Evolutionary conservation across 768 basidiomycete species (phyloP), one percentile per base, ranked within the genome.

Genomic region (Fomitopsis serialis): DNA sequence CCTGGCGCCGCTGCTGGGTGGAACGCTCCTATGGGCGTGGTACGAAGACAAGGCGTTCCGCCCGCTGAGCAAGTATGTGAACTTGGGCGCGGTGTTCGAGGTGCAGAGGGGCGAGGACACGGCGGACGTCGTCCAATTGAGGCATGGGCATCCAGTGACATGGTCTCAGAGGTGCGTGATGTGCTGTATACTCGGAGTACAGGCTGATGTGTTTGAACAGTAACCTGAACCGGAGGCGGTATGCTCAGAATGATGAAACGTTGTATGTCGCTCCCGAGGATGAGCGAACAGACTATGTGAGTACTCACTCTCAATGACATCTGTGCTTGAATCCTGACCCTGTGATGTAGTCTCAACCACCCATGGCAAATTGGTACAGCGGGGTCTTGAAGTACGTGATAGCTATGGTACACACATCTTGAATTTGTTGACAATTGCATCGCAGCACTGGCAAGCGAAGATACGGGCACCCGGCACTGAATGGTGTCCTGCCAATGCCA

Each of bases 221-320:
- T 58, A 88, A 94, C 61, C 68, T 98, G 52, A 96, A 85, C 61
- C 80, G 89, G 47, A 76, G 90, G 54, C 76, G 95, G 59, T 98
- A 98, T 65, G 92, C 90, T 2, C 85, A 91, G 63, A 92, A 94
- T 61, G 95, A 97, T 58, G 95, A 97, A 58, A 93, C 89, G 1
- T 67, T 98, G 27, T 98, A 98, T 63, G 91, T 97, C 49, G 96
- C 95, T 5, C 94, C 94, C 0, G 92, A 95, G 61, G 94, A 96
- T 65, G 89, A 90, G 60, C 76, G 89, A 32, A 95, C 93, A 17
- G 91, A 95, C 70, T 95, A 95, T 68, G 89, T 88, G 57, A 55
- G 78, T 35, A 24, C 24, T n/a, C 35, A 19, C 6, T 49, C 21
- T 35, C 27, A 24, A 10, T 19, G 40, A 22, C 37, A 45, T 19